A percentile compares a stretch with the other conserved stretches of the same genome.
These are phyloP conservation scores for Juglanconis juglandina DNA, from an alignment of 2,329 filamentous ascomycete genomes.

Conservation along the genomic window DNA sequence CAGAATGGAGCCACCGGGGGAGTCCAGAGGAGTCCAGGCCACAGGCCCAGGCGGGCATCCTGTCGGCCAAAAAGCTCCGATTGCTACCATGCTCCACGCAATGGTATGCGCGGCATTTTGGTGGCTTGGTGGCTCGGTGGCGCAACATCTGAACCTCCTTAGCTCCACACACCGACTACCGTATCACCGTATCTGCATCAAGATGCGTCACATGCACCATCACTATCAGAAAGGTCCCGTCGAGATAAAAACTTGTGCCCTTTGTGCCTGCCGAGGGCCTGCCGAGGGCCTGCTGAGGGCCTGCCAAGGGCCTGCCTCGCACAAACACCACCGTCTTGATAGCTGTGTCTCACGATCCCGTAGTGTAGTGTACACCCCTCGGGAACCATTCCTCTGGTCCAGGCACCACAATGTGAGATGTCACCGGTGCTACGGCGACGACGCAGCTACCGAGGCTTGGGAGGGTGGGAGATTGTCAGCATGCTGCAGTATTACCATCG, in stretches of 20 bases:
- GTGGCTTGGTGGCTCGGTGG: background rate
- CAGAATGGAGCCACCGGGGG: no score
- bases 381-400: no score
- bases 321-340: background rate
- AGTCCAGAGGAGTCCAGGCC: no score
- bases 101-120: slow-evolving; percentile 4
- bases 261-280: background rate
- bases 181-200: slow-evolving; percentile 9
- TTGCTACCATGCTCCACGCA: background rate
- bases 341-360: background rate
- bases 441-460: background rate
- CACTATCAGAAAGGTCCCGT: background rate
- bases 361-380: background rate
- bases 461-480: background rate
- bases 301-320: background rate
- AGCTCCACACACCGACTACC: slow-evolving; percentile 17
- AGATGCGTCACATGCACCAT: slow-evolving; percentile 14
- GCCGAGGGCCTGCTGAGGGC: background rate
- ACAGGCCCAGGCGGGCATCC: background rate
- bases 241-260: background rate
- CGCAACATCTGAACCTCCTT: slow-evolving; percentile 1
- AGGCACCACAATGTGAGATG: background rate
- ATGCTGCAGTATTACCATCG: background rate
- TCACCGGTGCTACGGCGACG: background rate
- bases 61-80: slow-evolving; percentile 14